A percentile compares a stretch with the other conserved stretches of the same genome.
phyloP scores from a whole-genome alignment of 345 rosid genomes.

The Carallia brachiata region DNA sequence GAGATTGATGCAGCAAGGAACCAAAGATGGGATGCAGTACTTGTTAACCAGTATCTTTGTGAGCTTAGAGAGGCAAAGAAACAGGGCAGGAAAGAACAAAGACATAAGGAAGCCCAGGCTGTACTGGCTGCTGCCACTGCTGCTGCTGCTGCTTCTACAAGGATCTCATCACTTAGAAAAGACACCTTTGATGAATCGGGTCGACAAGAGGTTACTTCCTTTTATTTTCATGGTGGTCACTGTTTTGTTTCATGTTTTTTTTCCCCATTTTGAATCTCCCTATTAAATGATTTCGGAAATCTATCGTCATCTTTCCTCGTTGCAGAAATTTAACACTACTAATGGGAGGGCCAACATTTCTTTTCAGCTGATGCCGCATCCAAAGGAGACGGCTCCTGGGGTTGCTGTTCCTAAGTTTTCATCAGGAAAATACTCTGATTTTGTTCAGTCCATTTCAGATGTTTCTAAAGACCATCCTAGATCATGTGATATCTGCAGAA shows the following conservation, averaged over 20 bases:
- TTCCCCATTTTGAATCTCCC: no score
- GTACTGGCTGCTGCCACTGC: conserved; percentile 98
- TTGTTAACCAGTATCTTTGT: conserved; percentile 72
- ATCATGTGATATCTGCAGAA: conserved; percentile 89
- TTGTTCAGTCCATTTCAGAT: conserved; percentile 42
- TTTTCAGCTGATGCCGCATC: conserved; percentile 53
- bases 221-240: background rate
- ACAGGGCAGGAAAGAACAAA: conserved; percentile 94
- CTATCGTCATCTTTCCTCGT: background rate
- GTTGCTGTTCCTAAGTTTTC: conserved; percentile 50
- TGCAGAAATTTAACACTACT: conserved; percentile 53
- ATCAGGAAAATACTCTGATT: conserved; percentile 60
- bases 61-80: conserved; percentile 88
- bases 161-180: conserved; percentile 83
- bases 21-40: conserved; percentile 78
- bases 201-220: conserved; percentile 56
- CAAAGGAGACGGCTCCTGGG: conserved; percentile 64
- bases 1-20: conserved; percentile 67
- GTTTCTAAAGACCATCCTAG: conserved; percentile 63
- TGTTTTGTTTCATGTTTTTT: no score
- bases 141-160: conserved; percentile 94
- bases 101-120: conserved; percentile 95
- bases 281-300: no score
- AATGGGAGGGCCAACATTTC: conserved; percentile 53
- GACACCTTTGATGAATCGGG: conserved; percentile 66